Evolutionary conservation across 164 flowering plant species (phyloP).

Genomic region (Amborella trichopoda): DNA sequence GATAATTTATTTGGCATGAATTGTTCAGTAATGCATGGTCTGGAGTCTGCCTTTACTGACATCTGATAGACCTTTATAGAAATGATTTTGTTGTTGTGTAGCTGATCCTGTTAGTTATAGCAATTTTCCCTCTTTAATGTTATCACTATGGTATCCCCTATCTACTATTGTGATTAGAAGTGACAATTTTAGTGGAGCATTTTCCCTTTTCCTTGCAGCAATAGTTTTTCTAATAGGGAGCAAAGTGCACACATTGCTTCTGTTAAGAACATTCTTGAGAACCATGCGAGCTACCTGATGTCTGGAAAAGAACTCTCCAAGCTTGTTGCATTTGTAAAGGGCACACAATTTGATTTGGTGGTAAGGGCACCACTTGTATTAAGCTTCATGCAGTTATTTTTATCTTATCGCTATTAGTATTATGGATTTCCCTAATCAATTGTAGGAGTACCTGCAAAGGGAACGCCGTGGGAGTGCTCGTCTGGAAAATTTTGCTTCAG

Average conservation of each 20-base stretch:
- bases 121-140: no score
- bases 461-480: slow-evolving; percentile 85
- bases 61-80: no score
- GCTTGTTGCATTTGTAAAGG: slow-evolving; percentile 97
- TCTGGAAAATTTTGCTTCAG: slow-evolving; percentile 90
- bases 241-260: slow-evolving; percentile 87
- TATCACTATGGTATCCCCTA: no score
- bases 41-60: no score
- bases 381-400: neutral
- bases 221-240: slow-evolving; percentile 55
- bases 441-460: slow-evolving; percentile 90
- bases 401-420: neutral
- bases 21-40: no score
- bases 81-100: slow-evolving; percentile 4
- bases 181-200: neutral
- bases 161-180: no score
- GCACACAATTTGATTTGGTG: slow-evolving; percentile 98
- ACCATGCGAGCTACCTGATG: slow-evolving; percentile 96
- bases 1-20: no score
- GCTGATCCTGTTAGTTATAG: neutral
- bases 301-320: slow-evolving; percentile 95
- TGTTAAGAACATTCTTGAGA: slow-evolving; percentile 86
- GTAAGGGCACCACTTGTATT: slow-evolving; percentile 26
- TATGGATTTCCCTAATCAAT: slow-evolving; percentile 8
- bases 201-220: slow-evolving; percentile 22